Evolutionary conservation across 2,329 filamentous ascomycete species (phyloP).

Genomic region (Sporothrix brasiliensis): DNA sequence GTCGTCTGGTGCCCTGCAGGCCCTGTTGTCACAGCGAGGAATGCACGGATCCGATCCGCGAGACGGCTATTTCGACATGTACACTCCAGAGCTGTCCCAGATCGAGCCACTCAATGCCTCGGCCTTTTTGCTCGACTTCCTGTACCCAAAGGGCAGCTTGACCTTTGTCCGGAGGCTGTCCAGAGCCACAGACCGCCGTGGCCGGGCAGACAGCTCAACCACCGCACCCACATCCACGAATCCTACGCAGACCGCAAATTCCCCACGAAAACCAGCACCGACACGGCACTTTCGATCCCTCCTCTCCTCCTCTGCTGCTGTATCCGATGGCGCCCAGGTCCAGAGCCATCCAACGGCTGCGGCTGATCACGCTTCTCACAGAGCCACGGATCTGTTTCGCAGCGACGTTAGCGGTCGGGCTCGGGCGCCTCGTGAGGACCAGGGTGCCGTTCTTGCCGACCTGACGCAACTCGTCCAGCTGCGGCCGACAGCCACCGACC

Average conservation of each 20-base stretch:
- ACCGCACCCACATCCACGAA: background rate
- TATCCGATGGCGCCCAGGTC: background rate
- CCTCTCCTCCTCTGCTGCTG: background rate
- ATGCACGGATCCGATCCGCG: slow-evolving; percentile 46
- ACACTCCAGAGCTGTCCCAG: slow-evolving; percentile 38
- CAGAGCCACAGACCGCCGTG: slow-evolving; percentile 27
- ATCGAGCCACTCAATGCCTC: slow-evolving; percentile 49
- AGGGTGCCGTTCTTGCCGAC: slow-evolving; percentile 30
- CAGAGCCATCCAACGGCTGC: background rate
- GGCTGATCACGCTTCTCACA: background rate
- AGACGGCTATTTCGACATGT: slow-evolving; percentile 39
- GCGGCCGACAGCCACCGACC: slow-evolving; percentile 31
- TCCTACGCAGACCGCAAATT: background rate
- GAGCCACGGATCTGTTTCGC: background rate
- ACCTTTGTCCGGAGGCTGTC: slow-evolving; percentile 48
- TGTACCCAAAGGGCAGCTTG: slow-evolving; percentile 55
- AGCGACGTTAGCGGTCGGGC: slow-evolving; percentile 18
- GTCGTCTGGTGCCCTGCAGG: slow-evolving; percentile 50
- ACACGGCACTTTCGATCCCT: background rate
- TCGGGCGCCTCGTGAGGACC: background rate
- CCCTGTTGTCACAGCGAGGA: slow-evolving; percentile 59
- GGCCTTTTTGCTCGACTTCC: slow-evolving; percentile 58
- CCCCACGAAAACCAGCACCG: background rate
- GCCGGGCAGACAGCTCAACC: background rate
- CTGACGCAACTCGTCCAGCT: slow-evolving; percentile 26